A percentile compares a stretch with the other conserved stretches of the same genome.
Evolutionary conservation across 2,329 filamentous ascomycete species (phyloP).

Genomic region (Cladophialophora carrionii): DNA sequence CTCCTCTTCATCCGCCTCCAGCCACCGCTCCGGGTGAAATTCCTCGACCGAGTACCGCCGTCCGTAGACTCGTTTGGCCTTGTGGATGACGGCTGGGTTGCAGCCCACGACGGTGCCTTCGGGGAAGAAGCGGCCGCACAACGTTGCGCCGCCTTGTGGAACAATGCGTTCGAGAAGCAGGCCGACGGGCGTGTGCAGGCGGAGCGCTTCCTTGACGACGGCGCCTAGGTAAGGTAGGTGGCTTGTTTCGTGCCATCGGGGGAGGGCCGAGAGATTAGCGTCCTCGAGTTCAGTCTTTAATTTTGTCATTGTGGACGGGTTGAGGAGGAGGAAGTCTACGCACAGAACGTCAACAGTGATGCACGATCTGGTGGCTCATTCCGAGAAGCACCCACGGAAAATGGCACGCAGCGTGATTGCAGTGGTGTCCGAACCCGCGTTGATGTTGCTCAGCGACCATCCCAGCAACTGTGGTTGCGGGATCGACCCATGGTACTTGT

Average conservation of each 20-base stretch:
- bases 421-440: constrained; percentile 46
- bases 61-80: constrained; percentile 51
- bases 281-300: constrained; percentile 39
- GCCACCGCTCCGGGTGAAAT: constrained; percentile 41
- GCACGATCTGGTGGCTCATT: background rate
- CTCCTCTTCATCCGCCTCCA: constrained; percentile 18
- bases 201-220: constrained; percentile 26
- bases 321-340: constrained; percentile 15
- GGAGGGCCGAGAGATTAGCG: constrained; percentile 39
- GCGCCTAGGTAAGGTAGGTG: constrained; percentile 26
- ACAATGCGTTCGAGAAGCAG: constrained; percentile 73
- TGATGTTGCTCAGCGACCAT: constrained; percentile 41
- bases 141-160: constrained; percentile 62
- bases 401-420: constrained; percentile 43
- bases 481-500: constrained; percentile 28
- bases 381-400: constrained; percentile 40
- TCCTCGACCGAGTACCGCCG: constrained; percentile 32
- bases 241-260: constrained; percentile 25
- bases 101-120: constrained; percentile 74
- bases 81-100: constrained; percentile 73
- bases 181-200: constrained; percentile 70
- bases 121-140: constrained; percentile 67
- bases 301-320: constrained; percentile 36
- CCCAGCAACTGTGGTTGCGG: constrained; percentile 37
- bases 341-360: background rate